Conservation (phyloP, 164 flowering plant genomes). For the Euptelea pleiosperma region DNA sequence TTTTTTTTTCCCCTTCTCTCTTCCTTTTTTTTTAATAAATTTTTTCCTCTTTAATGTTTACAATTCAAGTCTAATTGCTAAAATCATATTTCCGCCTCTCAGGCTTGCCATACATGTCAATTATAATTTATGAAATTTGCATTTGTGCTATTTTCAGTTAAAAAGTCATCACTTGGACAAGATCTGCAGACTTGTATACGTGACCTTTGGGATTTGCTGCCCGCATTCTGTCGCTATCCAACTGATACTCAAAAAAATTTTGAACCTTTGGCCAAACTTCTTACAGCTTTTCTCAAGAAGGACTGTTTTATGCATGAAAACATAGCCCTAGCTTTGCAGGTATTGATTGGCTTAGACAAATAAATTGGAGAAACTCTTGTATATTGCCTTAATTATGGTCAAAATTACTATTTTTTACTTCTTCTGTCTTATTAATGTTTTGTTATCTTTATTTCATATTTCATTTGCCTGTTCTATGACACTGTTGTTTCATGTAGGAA, state of each 20-base stretch:
- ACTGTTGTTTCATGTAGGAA: conserved; percentile 33
- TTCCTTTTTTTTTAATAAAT: neutral
- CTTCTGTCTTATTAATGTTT: neutral
- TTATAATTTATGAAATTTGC: conserved; percentile 13
- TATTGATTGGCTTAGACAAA: conserved; percentile 15
- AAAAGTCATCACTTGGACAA: conserved; percentile 38
- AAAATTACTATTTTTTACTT: too few relatives aligned
- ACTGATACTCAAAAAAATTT: conserved; percentile 50
- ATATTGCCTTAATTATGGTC: too few relatives aligned
- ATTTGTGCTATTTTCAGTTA: conserved; percentile 39
- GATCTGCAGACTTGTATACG: conserved; percentile 54
- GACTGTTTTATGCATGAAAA: conserved; percentile 50
- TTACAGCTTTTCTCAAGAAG: conserved; percentile 45
- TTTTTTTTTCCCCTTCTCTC: neutral
- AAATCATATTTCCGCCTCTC: neutral
- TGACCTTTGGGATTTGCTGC: conserved; percentile 66
- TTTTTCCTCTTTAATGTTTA: neutral
- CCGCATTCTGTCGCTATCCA: conserved; percentile 73
- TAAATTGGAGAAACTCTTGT: neutral
- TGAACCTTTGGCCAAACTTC: conserved; percentile 38
- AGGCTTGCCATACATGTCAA: neutral
- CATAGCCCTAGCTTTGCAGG: conserved; percentile 66
- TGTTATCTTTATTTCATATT: neutral
- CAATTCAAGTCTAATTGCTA: neutral
- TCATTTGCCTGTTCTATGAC: neutral